Conservation (phyloP, 768 basidiomycete genomes). For the Auriscalpium vulgare region DNA sequence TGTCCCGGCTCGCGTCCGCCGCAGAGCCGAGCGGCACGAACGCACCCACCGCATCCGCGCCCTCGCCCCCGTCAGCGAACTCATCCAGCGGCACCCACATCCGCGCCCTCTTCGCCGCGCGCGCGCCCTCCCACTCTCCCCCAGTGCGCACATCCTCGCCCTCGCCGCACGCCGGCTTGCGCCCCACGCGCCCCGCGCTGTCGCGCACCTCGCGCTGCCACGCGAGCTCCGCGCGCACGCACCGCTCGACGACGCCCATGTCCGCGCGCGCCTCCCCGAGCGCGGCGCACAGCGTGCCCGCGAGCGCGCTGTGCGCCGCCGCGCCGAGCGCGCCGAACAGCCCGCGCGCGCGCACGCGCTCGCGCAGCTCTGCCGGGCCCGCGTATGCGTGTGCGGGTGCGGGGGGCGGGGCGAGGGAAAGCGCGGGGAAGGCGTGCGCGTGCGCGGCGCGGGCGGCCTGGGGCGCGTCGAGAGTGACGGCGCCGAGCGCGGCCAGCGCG, state of each 20-base stretch:
- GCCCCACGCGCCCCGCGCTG: neutral
- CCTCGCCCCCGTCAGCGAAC: neutral
- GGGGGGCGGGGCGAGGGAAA: neutral
- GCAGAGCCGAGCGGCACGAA: no score
- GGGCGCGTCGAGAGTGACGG: constrained; percentile 8
- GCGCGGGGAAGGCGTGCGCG: neutral
- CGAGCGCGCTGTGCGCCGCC: neutral
- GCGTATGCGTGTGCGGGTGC: neutral
- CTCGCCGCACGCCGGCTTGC: neutral
- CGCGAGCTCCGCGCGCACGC: constrained; percentile 2
- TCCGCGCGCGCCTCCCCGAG: neutral
- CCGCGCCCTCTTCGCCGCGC: neutral
- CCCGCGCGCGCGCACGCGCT: neutral
- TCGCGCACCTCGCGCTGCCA: constrained; percentile 4
- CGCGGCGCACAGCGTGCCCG: neutral
- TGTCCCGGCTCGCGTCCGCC: no score
- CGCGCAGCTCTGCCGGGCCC: neutral
- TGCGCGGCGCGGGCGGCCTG: constrained; percentile 7
- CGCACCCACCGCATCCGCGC: neutral
- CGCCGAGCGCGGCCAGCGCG: constrained; percentile 3
- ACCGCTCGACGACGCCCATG: constrained; percentile 1
- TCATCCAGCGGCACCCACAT: neutral
- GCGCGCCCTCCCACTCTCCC: neutral
- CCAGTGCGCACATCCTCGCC: neutral
- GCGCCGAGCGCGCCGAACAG: neutral